These are phyloP conservation scores for Acacia confusa DNA, from an alignment of 306 rosid genomes.

Conservation along the genomic window DNA sequence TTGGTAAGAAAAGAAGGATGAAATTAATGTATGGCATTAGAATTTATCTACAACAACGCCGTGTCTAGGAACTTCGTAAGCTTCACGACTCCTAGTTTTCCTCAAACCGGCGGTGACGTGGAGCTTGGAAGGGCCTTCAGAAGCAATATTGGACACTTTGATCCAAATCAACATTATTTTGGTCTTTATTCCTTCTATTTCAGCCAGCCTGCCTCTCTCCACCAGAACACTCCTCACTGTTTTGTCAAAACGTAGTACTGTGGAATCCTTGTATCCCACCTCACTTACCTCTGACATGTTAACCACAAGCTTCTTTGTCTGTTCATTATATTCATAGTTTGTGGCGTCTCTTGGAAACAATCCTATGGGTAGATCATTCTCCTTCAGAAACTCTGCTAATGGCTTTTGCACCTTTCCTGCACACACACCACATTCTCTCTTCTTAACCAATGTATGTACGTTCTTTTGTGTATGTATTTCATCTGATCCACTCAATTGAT, in stretches of 20 bases:
- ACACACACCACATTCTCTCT: background rate
- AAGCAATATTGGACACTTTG: slow-evolving; percentile 57
- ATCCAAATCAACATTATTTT: slow-evolving; percentile 89
- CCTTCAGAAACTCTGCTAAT: slow-evolving; percentile 81
- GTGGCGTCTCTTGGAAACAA: slow-evolving; percentile 88
- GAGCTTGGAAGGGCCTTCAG: slow-evolving; percentile 72
- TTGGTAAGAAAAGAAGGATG: no score
- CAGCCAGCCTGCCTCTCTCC: slow-evolving; percentile 84
- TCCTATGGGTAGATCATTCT: slow-evolving; percentile 79
- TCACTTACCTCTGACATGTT: slow-evolving; percentile 64
- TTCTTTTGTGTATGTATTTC: fast-evolving
- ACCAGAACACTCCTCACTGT: slow-evolving; percentile 66
- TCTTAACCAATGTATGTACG: background rate
- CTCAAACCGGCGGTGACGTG: slow-evolving; percentile 76
- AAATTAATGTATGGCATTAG: slow-evolving; percentile 17
- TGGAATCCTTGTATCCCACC: slow-evolving; percentile 88
- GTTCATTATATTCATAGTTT: slow-evolving; percentile 80
- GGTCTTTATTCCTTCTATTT: slow-evolving; percentile 88
- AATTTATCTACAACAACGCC: slow-evolving; percentile 73
- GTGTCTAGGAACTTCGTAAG: slow-evolving; percentile 75
- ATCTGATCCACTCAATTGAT: no score
- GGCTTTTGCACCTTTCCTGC: slow-evolving; percentile 94
- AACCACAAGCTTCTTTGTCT: slow-evolving; percentile 73
- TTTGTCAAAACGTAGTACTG: slow-evolving; percentile 79
- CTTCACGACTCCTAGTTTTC: slow-evolving; percentile 88